A percentile compares a stretch with the other conserved stretches of the same genome.
Evolutionary conservation across 495 filamentous ascomycete species (phyloP).

Genomic region (Staphylotrichum longicolle): DNA sequence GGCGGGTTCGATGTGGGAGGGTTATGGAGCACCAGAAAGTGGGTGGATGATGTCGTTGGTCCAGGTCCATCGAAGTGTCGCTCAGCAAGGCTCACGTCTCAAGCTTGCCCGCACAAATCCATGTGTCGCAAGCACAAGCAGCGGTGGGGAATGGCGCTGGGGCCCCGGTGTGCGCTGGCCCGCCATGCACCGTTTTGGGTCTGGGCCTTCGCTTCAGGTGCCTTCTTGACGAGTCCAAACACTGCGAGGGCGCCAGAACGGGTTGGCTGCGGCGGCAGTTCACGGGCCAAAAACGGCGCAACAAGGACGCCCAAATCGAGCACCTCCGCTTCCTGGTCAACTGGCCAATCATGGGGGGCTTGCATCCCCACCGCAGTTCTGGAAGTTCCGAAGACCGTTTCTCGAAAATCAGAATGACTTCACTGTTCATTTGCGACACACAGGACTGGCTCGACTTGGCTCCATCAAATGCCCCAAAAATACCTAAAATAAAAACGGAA

Average conservation of each 20-base stretch:
- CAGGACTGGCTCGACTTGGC: background rate
- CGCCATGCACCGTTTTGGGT: constrained; percentile 22
- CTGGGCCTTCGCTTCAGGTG: constrained; percentile 14
- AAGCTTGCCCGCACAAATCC: constrained; percentile 4
- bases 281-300: constrained; percentile 6
- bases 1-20: background rate
- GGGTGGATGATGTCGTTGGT: constrained; percentile 19
- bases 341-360: background rate
- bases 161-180: constrained; percentile 20
- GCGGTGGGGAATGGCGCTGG: constrained; percentile 1
- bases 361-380: constrained; percentile 1
- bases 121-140: constrained; percentile 7
- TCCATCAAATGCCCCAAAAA: background rate
- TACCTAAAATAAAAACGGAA: background rate
- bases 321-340: background rate
- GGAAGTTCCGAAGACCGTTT: background rate
- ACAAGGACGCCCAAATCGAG: background rate
- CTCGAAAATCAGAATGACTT: background rate
- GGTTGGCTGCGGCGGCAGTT: constrained; percentile 5
- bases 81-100: background rate
- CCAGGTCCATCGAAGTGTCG: background rate
- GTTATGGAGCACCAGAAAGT: constrained; percentile 4
- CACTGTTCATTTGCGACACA: background rate
- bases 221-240: background rate
- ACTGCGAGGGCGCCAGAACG: background rate